These are phyloP conservation scores for Lathyrus sativus DNA, from an alignment of 306 rosid genomes.

Conservation along the genomic window DNA sequence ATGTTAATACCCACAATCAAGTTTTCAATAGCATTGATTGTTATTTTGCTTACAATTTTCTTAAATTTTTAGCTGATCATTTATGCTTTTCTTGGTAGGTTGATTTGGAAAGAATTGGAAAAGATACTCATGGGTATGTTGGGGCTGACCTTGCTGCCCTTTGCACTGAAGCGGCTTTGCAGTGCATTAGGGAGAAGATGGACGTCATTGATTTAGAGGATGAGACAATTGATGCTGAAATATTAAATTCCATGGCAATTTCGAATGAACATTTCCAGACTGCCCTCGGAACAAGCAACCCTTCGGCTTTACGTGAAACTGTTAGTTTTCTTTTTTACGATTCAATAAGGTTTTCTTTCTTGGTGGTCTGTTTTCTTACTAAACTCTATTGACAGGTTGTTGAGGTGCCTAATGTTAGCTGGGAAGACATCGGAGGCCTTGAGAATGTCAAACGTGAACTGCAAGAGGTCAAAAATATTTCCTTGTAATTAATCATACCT, in stretches of 20 bases:
- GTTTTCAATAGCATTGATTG: constrained; percentile 21
- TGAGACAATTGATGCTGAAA: constrained; percentile 67
- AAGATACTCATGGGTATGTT: constrained; percentile 71
- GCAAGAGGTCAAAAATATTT: constrained; percentile 50
- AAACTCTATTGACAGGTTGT: constrained; percentile 46
- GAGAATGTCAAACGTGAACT: constrained; percentile 64
- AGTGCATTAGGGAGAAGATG: constrained; percentile 77
- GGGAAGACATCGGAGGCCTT: constrained; percentile 65
- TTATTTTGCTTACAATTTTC: constrained; percentile 6
- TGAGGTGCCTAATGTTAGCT: constrained; percentile 62
- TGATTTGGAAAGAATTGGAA: constrained; percentile 59
- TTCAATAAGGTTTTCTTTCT: not conserved
- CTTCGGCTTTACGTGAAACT: constrained; percentile 74
- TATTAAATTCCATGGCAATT: constrained; percentile 63
- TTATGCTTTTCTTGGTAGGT: constrained; percentile 45
- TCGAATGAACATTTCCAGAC: constrained; percentile 72
- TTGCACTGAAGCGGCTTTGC: constrained; percentile 73
- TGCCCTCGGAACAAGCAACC: constrained; percentile 76
- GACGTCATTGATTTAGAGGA: constrained; percentile 71
- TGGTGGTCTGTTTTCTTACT: constrained; percentile 14
- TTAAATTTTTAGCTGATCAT: not conserved
- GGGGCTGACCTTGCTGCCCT: constrained; percentile 80
- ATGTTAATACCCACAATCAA: not conserved
- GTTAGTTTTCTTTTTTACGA: constrained; percentile 37
- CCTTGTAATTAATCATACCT: not conserved